phyloP scores from a whole-genome alignment of 768 basidiomycete genomes.

The Cubamyces sp. region DNA sequence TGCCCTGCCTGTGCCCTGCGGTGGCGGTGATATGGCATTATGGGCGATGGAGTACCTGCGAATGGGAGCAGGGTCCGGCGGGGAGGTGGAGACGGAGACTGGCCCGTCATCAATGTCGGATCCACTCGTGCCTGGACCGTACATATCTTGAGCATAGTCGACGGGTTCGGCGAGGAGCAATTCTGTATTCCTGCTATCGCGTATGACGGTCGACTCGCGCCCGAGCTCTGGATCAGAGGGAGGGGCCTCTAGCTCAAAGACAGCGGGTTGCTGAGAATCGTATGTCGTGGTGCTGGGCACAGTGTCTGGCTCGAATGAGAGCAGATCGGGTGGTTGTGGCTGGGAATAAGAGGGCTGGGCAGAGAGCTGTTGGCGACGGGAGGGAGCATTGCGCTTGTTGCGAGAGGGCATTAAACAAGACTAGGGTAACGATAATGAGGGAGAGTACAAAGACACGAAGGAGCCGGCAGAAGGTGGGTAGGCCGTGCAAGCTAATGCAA shows the following conservation, averaged over 20 bases:
- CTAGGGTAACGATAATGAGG: slow-evolving; percentile 2
- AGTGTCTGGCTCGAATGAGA: slow-evolving; percentile 15
- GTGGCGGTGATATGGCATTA: not conserved
- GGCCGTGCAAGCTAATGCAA: slow-evolving; percentile 22
- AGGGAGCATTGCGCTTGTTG: slow-evolving; percentile 32
- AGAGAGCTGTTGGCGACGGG: slow-evolving; percentile 20
- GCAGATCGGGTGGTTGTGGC: slow-evolving; percentile 10
- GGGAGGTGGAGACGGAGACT: slow-evolving; percentile 19
- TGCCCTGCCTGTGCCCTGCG: not conserved
- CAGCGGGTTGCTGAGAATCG: slow-evolving; percentile 6
- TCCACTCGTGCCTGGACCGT: slow-evolving; percentile 12
- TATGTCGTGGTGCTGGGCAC: not conserved
- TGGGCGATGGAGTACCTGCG: slow-evolving; percentile 12
- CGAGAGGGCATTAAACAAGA: slow-evolving; percentile 35
- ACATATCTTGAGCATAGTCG: slow-evolving; percentile 6
- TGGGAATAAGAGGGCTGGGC: slow-evolving; percentile 12
- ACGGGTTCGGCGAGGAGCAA: not conserved
- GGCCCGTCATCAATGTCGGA: slow-evolving; percentile 25
- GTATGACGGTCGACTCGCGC: slow-evolving; percentile 13
- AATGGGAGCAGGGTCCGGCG: slow-evolving; percentile 11
- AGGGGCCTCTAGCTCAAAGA: slow-evolving; percentile 19
- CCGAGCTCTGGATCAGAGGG: slow-evolving; percentile 24
- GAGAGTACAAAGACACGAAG: not conserved
- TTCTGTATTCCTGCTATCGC: not conserved
- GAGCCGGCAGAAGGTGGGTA: not conserved